Base-by-base conservation (phyloP, 1,284 basidiomycete genomes). In the Ceratobasidium sp. region DNA sequence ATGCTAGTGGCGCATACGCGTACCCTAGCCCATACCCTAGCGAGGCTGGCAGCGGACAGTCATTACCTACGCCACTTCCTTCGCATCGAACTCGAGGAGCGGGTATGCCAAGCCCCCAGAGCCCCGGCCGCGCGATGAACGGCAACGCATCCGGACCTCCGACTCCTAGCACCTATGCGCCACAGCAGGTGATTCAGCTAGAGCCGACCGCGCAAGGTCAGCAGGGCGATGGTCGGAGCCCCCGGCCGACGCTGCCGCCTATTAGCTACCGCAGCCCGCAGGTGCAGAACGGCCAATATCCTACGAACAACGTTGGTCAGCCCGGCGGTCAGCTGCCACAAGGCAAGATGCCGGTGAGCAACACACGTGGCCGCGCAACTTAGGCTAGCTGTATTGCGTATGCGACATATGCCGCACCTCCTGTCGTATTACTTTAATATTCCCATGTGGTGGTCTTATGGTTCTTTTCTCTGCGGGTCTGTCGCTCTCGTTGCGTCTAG, bases 101-200 rank as follows among this genome's bases (percentile, higher is more conserved):
- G 21, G 64, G 64, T 13, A 67, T 67, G 64, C 64, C 64, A 4
- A 67, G 64, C 38, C 64, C 64, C 32, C 64, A 67, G 26, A 67
- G 64, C 38, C 64, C 64, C 16, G 64, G 64, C 30, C 64, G 64
- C 46, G 38, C 38, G 6, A 67, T 67, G 64, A 55, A 54, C 23
- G 50, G 50, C 3, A 55, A 41, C 32, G 64, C 64, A 18, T 67
- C 64, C 13, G 64, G 64, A 3, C 64, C 64, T 11, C 64, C 64
- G 38, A 67, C 64, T n/a, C 64, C 64, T 23, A 67, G 64, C 26
- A 46, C 64, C 32, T 67, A 67, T 55, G 64, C 64, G 32, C 64
- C 64, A 28, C 64, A 67, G 32, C 64, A 67, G 43, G 64, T 67
- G 64, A 67, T 67, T 41, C 64, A 67, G 38, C 64, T 67, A 21